Evolutionary conservation across 75 land plant genomes (phyloP).

Genomic region (Cryptomeria japonica): DNA sequence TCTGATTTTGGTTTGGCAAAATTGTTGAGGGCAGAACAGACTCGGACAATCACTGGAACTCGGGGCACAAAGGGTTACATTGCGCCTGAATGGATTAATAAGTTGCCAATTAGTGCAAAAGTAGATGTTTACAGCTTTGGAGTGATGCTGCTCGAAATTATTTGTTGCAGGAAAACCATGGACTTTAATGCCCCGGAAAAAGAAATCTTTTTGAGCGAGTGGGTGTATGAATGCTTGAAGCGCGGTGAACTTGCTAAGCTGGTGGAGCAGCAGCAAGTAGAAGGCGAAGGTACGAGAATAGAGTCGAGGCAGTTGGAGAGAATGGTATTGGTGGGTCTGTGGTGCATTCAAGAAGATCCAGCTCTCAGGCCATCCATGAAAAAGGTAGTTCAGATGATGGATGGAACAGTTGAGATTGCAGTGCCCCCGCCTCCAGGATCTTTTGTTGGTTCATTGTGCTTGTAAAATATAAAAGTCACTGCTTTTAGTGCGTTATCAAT

Average conservation of each 20-base stretch:
- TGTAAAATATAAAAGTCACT: too few relatives aligned
- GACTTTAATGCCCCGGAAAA: slow-evolving; percentile 24
- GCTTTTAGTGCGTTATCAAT: too few relatives aligned
- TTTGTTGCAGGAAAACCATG: neutral
- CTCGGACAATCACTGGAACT: slow-evolving; percentile 17
- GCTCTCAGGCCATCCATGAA: slow-evolving; percentile 54
- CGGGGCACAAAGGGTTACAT: slow-evolving; percentile 30
- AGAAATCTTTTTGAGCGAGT: slow-evolving; percentile 17
- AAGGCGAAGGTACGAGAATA: slow-evolving; percentile 6
- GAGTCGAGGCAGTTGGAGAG: slow-evolving; percentile 28
- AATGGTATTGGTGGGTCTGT: slow-evolving; percentile 41
- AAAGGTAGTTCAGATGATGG: slow-evolving; percentile 63
- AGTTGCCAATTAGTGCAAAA: slow-evolving; percentile 17
- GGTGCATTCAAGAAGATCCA: slow-evolving; percentile 67
- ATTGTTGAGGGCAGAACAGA: slow-evolving; percentile 24
- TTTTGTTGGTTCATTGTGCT: too few relatives aligned
- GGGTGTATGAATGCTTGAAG: slow-evolving; percentile 39
- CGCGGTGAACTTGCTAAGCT: slow-evolving; percentile 12
- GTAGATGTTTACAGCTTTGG: neutral
- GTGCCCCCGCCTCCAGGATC: slow-evolving; percentile 29
- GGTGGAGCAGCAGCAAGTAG: slow-evolving; percentile 27
- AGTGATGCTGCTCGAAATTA: neutral
- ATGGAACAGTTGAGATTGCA: slow-evolving; percentile 43
- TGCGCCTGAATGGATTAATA: neutral
- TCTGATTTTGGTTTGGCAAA: slow-evolving; percentile 54